Evolutionary conservation across 176 grass and related monocot species (phyloP).

Genomic region (Poa pratensis): DNA sequence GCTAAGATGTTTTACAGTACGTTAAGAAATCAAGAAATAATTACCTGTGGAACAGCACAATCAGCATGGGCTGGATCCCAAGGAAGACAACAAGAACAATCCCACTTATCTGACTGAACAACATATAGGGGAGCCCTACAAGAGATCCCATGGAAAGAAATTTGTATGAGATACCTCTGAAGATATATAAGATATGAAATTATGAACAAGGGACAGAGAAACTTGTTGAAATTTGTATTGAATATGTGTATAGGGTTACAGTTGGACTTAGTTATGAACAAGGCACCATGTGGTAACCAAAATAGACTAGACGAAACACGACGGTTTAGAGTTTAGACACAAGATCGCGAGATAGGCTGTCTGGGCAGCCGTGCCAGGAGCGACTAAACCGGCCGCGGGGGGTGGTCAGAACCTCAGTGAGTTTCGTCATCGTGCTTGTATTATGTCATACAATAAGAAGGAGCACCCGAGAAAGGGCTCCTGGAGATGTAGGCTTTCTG

Average conservation of each 20-base stretch:
- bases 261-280: neutral
- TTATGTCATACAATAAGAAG: neutral
- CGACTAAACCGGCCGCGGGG: neutral
- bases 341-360: neutral
- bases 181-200: conserved; percentile 21
- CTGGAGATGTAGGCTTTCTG: conserved; percentile 9
- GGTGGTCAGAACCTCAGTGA: neutral
- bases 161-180: conserved; percentile 29
- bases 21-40: conserved; percentile 35
- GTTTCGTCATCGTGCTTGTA: neutral
- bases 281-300: conserved; percentile 3
- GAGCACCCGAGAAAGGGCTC: neutral
- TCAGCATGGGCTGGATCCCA: conserved; percentile 93
- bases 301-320: conserved; percentile 8
- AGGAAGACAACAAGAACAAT: conserved; percentile 84
- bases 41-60: conserved; percentile 98
- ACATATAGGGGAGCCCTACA: conserved; percentile 80
- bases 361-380: neutral
- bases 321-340: conserved; percentile 20
- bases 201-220: conserved; percentile 33
- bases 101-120: conserved; percentile 93
- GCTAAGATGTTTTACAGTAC: conserved; percentile 23
- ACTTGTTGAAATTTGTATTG: neutral
- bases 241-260: neutral
- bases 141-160: conserved; percentile 47